Base-by-base conservation (phyloP, 148 eudicot genomes). In the Polygonum maritimum region DNA sequence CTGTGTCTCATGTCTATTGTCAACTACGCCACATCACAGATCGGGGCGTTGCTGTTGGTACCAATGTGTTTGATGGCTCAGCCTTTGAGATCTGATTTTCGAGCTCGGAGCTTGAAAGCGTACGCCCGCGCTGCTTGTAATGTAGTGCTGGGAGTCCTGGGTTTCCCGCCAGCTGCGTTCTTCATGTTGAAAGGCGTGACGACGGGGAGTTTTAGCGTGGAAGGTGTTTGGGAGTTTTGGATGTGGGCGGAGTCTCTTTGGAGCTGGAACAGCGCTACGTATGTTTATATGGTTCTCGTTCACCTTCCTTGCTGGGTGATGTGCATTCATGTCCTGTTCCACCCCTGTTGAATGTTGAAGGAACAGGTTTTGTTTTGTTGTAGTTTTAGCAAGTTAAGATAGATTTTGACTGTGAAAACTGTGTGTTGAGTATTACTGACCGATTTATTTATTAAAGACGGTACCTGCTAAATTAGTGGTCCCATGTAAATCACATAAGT, bases 281-380 rank as follows among this genome's bases (percentile, higher is more conserved):
- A 95, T 75, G 78, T 95, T 0, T 89, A 85, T 60, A 65, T 89
- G 21, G 76, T 86, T 75, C 84, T 92, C 89, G 91, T 91, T 75
- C 96, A 95, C 84, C 90, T 92, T 78, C 97, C 99, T 48, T 92
- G 97, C 78, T 92, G 97, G 99, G 91, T 85, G 67, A 78, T 95
- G 58, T 92, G 94, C 81, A 77, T 81, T 80, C 88, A 85, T 79
- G 85, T 87, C 63, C 80, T 92, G 51, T 78, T 92, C 54, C 89
- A 88, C 81, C 88, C 81, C 21, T 86, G 86, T 75, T 91, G 83
- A 89, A 57, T 48, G n/a, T 19, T 3, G 7, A 1, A 51, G 7
- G 1, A 18, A 4, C 19, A 0, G 1, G 57, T 51, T 4, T 48
- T 12, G 7, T 48, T 48, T 7, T 4, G 45, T 41, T 7, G 7